A percentile compares a stretch with the other conserved stretches of the same genome.
Evolutionary conservation across 495 filamentous ascomycete species (phyloP).

Genomic region (Choiromyces venosus): DNA sequence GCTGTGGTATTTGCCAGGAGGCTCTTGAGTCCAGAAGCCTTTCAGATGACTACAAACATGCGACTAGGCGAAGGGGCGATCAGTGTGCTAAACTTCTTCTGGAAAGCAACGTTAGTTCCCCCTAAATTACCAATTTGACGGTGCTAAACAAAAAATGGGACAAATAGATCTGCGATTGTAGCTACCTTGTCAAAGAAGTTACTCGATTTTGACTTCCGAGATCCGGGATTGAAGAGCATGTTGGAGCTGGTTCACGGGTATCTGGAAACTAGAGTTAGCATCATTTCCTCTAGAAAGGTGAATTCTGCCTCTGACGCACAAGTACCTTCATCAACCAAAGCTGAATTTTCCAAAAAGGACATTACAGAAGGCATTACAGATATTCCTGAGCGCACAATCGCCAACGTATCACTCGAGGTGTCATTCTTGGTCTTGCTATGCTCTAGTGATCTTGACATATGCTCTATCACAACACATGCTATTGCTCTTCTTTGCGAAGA

Average conservation of each 20-base stretch:
- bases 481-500: slow-evolving; percentile 60
- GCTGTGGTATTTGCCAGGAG: slow-evolving; percentile 37
- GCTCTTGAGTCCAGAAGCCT: slow-evolving; percentile 35
- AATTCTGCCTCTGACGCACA: not conserved
- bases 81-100: slow-evolving; percentile 38
- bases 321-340: not conserved
- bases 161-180: slow-evolving; percentile 33
- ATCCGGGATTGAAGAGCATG: slow-evolving; percentile 39
- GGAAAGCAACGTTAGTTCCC: slow-evolving; percentile 35
- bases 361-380: slow-evolving; percentile 37
- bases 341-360: slow-evolving; percentile 19
- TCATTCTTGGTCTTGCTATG: slow-evolving; percentile 58
- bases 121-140: not conserved
- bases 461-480: slow-evolving; percentile 57
- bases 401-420: slow-evolving; percentile 50
- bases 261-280: slow-evolving; percentile 38
- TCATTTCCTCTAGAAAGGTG: slow-evolving; percentile 34
- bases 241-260: slow-evolving; percentile 41
- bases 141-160: not conserved
- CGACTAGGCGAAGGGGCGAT: slow-evolving; percentile 22
- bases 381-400: slow-evolving; percentile 41
- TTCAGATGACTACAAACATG: slow-evolving; percentile 30
- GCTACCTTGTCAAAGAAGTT: slow-evolving; percentile 39
- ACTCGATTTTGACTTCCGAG: slow-evolving; percentile 39
- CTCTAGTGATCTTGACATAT: slow-evolving; percentile 58